Base-by-base conservation (phyloP, 768 basidiomycete species). In the Suillus fuscotomentosus region DNA sequence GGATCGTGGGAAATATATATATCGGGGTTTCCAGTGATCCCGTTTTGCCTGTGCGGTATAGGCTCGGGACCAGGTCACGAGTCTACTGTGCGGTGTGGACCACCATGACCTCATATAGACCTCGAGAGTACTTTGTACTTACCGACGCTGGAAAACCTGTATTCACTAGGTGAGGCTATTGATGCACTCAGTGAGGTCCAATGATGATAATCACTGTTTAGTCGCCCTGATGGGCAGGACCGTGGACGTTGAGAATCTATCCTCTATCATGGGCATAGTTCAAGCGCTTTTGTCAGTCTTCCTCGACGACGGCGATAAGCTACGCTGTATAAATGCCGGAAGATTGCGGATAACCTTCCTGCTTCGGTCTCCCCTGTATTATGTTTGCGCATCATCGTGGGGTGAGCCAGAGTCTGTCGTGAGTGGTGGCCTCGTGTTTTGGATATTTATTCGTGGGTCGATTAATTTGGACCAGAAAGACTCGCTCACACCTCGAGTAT, bases 91-190 rank as follows among this genome's bases (percentile, higher is more conserved):
- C 31, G 2, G 31, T 31, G 31, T 36, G 56, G 22, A 42, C 39
- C 24, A 41, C 27, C 57, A 59, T 59, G 57, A 59, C 39, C 41
- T 27, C 57, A 59, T 42, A 59, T 41, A 78, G 81, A 60, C 86
- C 84, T 27, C 83, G 95, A 60, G 87, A 94, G 72, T 99, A 98
- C 75, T 97, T 92, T 72, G 86, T 98, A 17, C 83, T 99, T 22
- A 98, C 96, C 0, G 88, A 96, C 66, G 97, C 97, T 38, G 97
- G 97, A 36, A 99, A 99, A 76, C 96, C 96, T n/a, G 95, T 99
- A 13, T 99, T 92, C 72, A 83, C 88, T 50, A 94, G 92, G 95
- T 92, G 75, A 65, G 80, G 69, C 55, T 5, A 45, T 11, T 22
- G 17, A 8, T 39, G 20, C 24, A 60, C 41, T 34, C 47, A 63